Base-by-base conservation (phyloP, 306 rosid genomes). In the Casuarina glauca region DNA sequence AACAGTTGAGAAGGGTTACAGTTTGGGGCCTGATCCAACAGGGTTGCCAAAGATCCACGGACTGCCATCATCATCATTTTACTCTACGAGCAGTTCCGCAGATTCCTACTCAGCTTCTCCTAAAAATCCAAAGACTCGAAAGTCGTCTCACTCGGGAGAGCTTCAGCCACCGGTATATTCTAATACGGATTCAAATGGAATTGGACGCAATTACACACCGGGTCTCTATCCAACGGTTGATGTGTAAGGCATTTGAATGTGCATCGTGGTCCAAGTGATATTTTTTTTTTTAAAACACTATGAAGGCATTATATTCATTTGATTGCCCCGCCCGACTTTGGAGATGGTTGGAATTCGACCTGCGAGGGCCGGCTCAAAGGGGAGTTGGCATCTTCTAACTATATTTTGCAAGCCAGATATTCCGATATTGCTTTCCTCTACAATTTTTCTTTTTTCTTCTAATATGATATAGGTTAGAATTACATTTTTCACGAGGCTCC, bases 1-100 rank as follows among this genome's bases (percentile, higher is more conserved):
- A 80, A 86, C 99, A 20, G 90, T 95, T 48, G 99, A 95, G 82
- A 95, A 91, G 78, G 99, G 98, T 72, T 93, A 85, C 82, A 86
- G 82, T 79, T 77, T 87, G 81, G 91, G 89, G 50, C 70, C 90
- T 32, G 99, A 91, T 77, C 76, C 94, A 52, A 91, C 90, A 9
- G 99, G 98, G 78, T 83, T 95, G 84, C 99, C 99, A 17, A 93
- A 78, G 90, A 90, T 91, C 84, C 90, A 88, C 58, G 97, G 99
- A 77, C 74, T 93, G 62, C 96, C 97, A 42, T 70, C 91, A 48
- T 88, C 97, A n/a, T 83, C 97, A 0, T 66, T 93, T 84, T 93
- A 93, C 74, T 83, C 98, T 15, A 19, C 90, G 48, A 83, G 92
- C 82, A 85, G 87, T 82, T 89, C 89, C 53, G 74, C 81, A 69